phyloP scores from a whole-genome alignment of 2,329 filamentous ascomycete species.

The Cladorrhinum sp. region DNA sequence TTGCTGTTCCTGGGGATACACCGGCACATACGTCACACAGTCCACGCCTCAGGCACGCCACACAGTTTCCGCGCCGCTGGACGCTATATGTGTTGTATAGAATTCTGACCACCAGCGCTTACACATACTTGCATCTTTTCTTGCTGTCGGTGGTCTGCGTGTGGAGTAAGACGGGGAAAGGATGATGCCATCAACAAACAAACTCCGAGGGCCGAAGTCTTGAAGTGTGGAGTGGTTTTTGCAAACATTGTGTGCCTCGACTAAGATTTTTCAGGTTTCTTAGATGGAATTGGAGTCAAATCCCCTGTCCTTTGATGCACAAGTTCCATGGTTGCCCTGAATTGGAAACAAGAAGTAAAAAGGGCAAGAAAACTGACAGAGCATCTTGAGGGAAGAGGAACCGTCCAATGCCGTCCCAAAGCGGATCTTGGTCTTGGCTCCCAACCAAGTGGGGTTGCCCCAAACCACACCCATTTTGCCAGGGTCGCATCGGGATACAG shows the following conservation, averaged over 20 bases:
- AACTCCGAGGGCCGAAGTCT: neutral
- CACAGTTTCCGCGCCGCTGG: neutral
- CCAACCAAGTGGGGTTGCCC: neutral
- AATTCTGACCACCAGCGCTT: neutral
- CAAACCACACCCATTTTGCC: neutral
- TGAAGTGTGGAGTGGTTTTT: neutral
- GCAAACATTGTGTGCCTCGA: neutral
- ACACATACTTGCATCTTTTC: neutral
- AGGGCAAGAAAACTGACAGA: neutral
- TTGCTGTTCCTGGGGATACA: neutral
- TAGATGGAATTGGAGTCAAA: neutral
- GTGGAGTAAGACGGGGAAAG: neutral
- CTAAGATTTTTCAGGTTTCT: neutral
- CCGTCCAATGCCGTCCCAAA: neutral
- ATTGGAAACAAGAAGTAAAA: neutral
- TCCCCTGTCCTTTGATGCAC: neutral
- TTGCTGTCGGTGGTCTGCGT: neutral
- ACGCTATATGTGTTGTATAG: neutral
- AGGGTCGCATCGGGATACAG: conserved; percentile 13
- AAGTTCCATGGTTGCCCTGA: neutral
- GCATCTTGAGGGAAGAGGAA: neutral
- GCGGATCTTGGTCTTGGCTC: neutral
- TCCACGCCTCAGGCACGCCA: neutral
- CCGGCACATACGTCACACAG: neutral
- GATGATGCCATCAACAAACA: neutral